Conservation (phyloP, 1,284 basidiomycete genomes). For the Golubevia sp. region DNA sequence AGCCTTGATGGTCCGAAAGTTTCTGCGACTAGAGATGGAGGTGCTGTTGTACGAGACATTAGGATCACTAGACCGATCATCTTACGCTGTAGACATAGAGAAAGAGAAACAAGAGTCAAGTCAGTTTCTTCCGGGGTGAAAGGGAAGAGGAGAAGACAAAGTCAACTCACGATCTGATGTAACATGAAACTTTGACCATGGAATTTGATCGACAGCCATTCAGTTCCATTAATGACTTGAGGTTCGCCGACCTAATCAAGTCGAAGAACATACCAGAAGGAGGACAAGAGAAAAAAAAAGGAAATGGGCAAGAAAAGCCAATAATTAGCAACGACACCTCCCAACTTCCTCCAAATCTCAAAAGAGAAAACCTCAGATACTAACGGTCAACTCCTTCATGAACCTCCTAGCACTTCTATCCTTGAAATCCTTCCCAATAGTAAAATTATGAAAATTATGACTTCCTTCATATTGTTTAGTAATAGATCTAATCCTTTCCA, state of each 20-base stretch:
- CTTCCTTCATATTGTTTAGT: constrained; percentile 74
- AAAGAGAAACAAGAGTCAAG: background rate
- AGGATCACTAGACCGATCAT: constrained; percentile 91
- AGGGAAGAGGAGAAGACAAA: constrained; percentile 10
- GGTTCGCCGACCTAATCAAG: constrained; percentile 77
- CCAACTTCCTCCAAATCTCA: background rate
- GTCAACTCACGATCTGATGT: constrained; percentile 73
- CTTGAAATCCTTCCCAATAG: constrained; percentile 80
- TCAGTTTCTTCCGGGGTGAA: constrained; percentile 20
- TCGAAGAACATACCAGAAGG: no score
- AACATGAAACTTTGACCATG: constrained; percentile 99
- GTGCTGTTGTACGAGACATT: constrained; percentile 37
- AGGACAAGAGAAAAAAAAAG: background rate
- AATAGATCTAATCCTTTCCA: constrained; percentile 69
- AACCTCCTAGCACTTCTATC: constrained; percentile 80
- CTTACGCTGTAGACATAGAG: constrained; percentile 70
- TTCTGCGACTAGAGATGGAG: constrained; percentile 57
- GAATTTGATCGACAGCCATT: constrained; percentile 92
- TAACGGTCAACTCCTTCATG: constrained; percentile 82
- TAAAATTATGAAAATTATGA: constrained; percentile 96
- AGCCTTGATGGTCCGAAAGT: constrained; percentile 73
- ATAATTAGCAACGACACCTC: background rate
- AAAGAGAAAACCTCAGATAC: constrained; percentile 28
- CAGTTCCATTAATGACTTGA: constrained; percentile 82
- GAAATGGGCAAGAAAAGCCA: background rate